A percentile compares a stretch with the other conserved stretches of the same genome.
These are phyloP conservation scores for Zymoseptoria ardabiliae DNA, from an alignment of 2,329 filamentous ascomycete species.

Conservation along the genomic window DNA sequence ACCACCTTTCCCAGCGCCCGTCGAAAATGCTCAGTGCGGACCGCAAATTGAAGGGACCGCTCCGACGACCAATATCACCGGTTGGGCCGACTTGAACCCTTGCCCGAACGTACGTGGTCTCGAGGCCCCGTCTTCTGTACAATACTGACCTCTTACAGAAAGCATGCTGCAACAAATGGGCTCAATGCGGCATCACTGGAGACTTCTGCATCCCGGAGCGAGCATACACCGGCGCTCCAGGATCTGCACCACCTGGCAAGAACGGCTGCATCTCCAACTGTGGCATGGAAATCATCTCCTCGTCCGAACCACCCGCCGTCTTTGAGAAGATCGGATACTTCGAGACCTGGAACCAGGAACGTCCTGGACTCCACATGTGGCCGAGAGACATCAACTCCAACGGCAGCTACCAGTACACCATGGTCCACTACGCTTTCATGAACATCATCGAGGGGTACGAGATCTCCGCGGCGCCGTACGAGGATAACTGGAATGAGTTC, in stretches of 20 bases:
- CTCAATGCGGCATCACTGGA: conserved; percentile 39
- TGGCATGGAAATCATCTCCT: conserved; percentile 31
- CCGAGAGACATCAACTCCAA: conserved; percentile 14
- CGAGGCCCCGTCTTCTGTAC: conserved; percentile 41
- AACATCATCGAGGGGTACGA: conserved; percentile 28
- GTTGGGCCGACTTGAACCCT: conserved; percentile 23
- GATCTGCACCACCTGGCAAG: conserved; percentile 29
- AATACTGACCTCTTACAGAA: conserved; percentile 25
- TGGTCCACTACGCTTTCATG: conserved; percentile 33
- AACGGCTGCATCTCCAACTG: conserved; percentile 40
- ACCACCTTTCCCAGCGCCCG: conserved; percentile 36
- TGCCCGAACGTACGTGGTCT: conserved; percentile 39
- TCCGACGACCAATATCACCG: conserved; percentile 26
- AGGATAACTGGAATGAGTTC: conserved; percentile 31
- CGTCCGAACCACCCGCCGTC: conserved; percentile 4
- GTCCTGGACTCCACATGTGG: conserved; percentile 28
- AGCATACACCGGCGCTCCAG: conserved; percentile 30
- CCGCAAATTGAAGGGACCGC: conserved; percentile 38
- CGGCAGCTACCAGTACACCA: conserved; percentile 3
- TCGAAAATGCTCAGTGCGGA: conserved; percentile 39
- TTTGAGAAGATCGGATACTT: conserved; percentile 29
- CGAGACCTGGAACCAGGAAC: conserved; percentile 27
- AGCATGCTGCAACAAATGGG: conserved; percentile 40
- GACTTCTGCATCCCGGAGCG: conserved; percentile 37
- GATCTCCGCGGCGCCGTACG: conserved; percentile 20